Evolutionary conservation across 1,284 basidiomycete species (phyloP).

Genomic region (Ganoderma sinense): DNA sequence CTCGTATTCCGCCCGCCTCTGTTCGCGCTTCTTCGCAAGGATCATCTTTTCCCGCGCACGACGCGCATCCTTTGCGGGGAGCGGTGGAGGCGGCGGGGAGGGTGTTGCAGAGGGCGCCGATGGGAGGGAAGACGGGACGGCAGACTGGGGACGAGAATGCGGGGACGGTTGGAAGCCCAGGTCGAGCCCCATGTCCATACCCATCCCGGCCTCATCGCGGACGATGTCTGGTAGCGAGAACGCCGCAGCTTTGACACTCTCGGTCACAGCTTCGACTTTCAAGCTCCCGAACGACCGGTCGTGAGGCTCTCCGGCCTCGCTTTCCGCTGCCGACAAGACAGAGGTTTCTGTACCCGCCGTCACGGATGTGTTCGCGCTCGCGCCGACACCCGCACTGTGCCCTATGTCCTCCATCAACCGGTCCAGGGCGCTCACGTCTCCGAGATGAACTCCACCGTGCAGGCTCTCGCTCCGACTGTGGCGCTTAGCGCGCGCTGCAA

Average conservation of each 20-base stretch:
- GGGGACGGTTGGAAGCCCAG: background rate
- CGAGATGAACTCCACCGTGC: slow-evolving; percentile 51
- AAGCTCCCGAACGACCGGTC: slow-evolving; percentile 33
- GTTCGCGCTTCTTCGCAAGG: slow-evolving; percentile 73
- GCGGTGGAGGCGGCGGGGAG: slow-evolving; percentile 42
- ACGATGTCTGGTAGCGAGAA: slow-evolving; percentile 40
- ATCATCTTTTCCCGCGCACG: slow-evolving; percentile 73
- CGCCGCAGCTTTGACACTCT: slow-evolving; percentile 42
- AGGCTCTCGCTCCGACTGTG: slow-evolving; percentile 4
- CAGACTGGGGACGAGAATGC: background rate
- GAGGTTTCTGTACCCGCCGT: slow-evolving; percentile 12
- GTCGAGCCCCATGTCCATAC: slow-evolving; percentile 30
- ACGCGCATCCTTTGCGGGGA: slow-evolving; percentile 71
- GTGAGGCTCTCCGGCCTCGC: slow-evolving; percentile 11
- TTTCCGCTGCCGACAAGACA: slow-evolving; percentile 9
- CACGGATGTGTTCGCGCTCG: slow-evolving; percentile 13
- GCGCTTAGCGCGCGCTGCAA: slow-evolving; percentile 19
- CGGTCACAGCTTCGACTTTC: slow-evolving; percentile 42
- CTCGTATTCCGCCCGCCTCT: slow-evolving; percentile 53
- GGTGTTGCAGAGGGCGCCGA: slow-evolving; percentile 4
- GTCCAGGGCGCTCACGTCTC: slow-evolving; percentile 82
- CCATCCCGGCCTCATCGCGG: slow-evolving; percentile 33
- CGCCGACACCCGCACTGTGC: slow-evolving; percentile 38
- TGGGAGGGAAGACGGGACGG: background rate
- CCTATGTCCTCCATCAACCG: slow-evolving; percentile 80